phyloP scores from a whole-genome alignment of 768 basidiomycete genomes.

The Albatrellus ellisii region DNA sequence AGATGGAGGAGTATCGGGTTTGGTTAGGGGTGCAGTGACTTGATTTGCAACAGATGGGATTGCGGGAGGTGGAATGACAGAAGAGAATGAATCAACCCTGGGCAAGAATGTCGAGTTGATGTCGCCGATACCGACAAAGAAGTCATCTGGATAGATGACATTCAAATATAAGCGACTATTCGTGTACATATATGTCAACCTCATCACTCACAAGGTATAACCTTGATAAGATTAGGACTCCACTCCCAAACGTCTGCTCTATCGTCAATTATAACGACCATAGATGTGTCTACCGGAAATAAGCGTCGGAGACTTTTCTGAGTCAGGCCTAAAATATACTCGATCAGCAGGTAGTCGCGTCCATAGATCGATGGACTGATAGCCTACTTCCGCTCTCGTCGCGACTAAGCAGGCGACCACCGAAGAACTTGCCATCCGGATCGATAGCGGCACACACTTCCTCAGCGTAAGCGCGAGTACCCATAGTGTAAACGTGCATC shows the following conservation, averaged over 20 bases:
- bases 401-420: slow-evolving; percentile 77
- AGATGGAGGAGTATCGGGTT: neutral
- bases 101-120: slow-evolving; percentile 94
- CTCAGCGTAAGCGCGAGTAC: slow-evolving; percentile 92
- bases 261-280: slow-evolving; percentile 99
- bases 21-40: neutral
- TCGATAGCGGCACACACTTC: slow-evolving; percentile 92
- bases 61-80: slow-evolving; percentile 19
- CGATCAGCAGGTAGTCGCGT: slow-evolving; percentile 5
- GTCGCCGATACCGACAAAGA: slow-evolving; percentile 96
- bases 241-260: slow-evolving; percentile 98
- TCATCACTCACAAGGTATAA: slow-evolving; percentile 82
- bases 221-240: slow-evolving; percentile 93
- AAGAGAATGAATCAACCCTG: slow-evolving; percentile 46
- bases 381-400: slow-evolving; percentile 90
- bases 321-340: slow-evolving; percentile 25
- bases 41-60: neutral
- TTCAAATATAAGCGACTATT: slow-evolving; percentile 8
- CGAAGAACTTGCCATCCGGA: slow-evolving; percentile 74
- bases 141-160: slow-evolving; percentile 59
- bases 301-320: slow-evolving; percentile 85
- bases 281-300: slow-evolving; percentile 94
- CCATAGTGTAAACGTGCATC: slow-evolving; percentile 99
- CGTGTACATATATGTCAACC: neutral
- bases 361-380: neutral